Percentiles rank a stretch among this genome's conserved stretches.
phyloP scores from a whole-genome alignment of 768 basidiomycete genomes.

The Gloeopeniophorella convolvens region DNA sequence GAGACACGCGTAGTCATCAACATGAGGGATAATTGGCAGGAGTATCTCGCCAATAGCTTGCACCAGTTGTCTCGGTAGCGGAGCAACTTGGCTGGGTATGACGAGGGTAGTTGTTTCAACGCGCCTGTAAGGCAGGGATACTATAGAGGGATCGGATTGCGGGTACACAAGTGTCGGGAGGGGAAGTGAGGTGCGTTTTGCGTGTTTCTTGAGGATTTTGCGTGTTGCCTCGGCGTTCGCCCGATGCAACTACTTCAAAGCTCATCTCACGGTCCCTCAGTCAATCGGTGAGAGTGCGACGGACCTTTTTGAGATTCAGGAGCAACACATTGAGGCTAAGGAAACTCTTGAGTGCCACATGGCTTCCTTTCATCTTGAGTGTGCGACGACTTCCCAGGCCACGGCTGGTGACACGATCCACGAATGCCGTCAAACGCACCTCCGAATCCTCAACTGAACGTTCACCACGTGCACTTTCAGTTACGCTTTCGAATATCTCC shows the following conservation, averaged over 20 bases:
- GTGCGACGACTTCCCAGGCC: constrained; percentile 40
- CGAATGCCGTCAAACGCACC: constrained; percentile 57
- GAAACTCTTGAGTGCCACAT: constrained; percentile 42
- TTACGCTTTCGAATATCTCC: constrained; percentile 74
- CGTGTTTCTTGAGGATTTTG: constrained; percentile 92
- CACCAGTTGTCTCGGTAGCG: constrained; percentile 60
- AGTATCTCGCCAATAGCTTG: constrained; percentile 79
- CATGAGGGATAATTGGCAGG: constrained; percentile 69
- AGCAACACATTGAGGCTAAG: constrained; percentile 67
- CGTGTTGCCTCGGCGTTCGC: constrained; percentile 86
- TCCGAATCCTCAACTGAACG: constrained; percentile 65
- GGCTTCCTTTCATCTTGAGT: constrained; percentile 42
- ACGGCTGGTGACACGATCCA: constrained; percentile 43
- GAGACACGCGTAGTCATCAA: constrained; percentile 81
- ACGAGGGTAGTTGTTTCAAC: neutral
- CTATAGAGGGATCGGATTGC: neutral
- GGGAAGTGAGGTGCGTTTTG: constrained; percentile 81
- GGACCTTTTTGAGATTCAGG: constrained; percentile 73
- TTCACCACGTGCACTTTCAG: constrained; percentile 63
- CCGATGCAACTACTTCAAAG: constrained; percentile 52
- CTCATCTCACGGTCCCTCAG: neutral
- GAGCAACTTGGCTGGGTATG: constrained; percentile 22
- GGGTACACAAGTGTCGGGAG: constrained; percentile 33
- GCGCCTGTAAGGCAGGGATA: neutral
- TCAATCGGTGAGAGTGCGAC: constrained; percentile 8